phyloP scores from a whole-genome alignment of 2,329 filamentous ascomycete genomes.

The Zymoseptoria ardabiliae region DNA sequence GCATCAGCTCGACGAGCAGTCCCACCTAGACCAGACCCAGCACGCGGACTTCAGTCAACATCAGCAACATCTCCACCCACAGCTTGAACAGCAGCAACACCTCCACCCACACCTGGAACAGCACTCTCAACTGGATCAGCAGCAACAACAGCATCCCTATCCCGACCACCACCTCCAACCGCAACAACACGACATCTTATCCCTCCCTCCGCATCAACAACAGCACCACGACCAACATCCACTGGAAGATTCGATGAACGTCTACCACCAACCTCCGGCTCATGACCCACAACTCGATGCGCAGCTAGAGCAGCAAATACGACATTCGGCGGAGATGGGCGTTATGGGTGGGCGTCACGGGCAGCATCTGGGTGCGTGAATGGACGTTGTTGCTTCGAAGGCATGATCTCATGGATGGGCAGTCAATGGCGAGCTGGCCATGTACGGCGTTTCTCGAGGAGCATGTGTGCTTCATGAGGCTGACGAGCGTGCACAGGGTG shows the following conservation, averaged over 20 bases:
- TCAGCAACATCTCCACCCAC: not conserved
- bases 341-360: not conserved
- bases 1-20: not conserved
- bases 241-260: not conserved
- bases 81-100: constrained; percentile 1
- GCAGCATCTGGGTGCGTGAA: not conserved
- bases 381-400: not conserved
- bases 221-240: not conserved
- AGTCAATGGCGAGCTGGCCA: not conserved
- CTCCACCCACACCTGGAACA: not conserved
- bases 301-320: constrained; percentile 8
- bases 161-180: not conserved
- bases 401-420: not conserved
- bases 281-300: constrained; percentile 6
- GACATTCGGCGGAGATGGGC: not conserved
- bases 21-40: not conserved
- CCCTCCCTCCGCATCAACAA: not conserved
- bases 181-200: not conserved
- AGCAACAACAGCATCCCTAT: constrained; percentile 1
- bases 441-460: not conserved
- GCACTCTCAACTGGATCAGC: not conserved
- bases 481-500: too few species aligned
- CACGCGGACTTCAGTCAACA: not conserved
- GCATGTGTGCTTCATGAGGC: too few species aligned
- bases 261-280: not conserved